Percentiles rank a stretch among this genome's conserved stretches.
phyloP scores from a whole-genome alignment of 2,329 filamentous ascomycete genomes.

The Botrytis deweyae region DNA sequence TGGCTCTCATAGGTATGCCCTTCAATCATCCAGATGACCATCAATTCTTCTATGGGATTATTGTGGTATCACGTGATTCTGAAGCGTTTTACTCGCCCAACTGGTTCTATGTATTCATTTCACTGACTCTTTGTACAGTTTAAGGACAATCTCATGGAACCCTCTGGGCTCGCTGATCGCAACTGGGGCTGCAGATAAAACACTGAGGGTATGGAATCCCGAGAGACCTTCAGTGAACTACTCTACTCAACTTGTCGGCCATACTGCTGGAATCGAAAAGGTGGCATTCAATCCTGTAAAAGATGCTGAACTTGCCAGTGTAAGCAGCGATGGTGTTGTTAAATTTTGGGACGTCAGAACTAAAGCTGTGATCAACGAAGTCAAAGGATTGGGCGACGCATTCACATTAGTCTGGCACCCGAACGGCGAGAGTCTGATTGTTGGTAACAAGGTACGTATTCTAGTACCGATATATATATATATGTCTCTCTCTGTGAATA shows the following conservation, averaged over 20 bases:
- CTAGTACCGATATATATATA: not conserved
- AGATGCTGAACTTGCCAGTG: constrained; percentile 74
- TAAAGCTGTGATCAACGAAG: constrained; percentile 68
- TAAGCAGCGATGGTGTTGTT: constrained; percentile 70
- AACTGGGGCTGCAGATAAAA: constrained; percentile 71
- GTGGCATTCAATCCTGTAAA: constrained; percentile 76
- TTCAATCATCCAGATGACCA: constrained; percentile 1
- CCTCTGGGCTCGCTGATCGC: constrained; percentile 80
- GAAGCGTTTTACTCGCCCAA: not conserved
- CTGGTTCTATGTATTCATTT: not conserved
- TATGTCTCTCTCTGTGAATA: not conserved
- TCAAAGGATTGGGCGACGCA: constrained; percentile 64
- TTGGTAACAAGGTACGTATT: constrained; percentile 69
- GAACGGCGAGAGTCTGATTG: constrained; percentile 66
- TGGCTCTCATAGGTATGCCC: constrained; percentile 56
- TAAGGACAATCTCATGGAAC: constrained; percentile 86
- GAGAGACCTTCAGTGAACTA: constrained; percentile 72
- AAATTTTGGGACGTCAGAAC: constrained; percentile 79
- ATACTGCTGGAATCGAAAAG: constrained; percentile 66
- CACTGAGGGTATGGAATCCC: constrained; percentile 77
- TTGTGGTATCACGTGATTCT: not conserved
- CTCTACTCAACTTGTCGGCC: constrained; percentile 72
- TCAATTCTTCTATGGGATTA: not conserved
- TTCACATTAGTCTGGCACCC: constrained; percentile 74
- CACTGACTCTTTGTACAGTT: constrained; percentile 45